phyloP scores from a whole-genome alignment of 2,329 filamentous ascomycete genomes.

The Exophiala sideris region DNA sequence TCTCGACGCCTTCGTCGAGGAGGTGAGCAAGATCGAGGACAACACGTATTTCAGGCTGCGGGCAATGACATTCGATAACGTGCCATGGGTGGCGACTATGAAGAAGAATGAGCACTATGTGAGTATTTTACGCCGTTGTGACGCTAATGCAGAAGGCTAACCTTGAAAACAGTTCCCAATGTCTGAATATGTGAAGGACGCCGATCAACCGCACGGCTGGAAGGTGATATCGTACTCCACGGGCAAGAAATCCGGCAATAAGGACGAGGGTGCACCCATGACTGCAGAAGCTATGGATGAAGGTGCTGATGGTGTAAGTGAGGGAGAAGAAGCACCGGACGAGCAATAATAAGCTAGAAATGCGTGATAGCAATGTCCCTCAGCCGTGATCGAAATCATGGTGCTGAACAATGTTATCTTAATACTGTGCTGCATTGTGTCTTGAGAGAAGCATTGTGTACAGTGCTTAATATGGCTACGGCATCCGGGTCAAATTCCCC shows the following conservation, averaged over 20 bases:
- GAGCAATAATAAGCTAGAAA: no score
- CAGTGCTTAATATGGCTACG: no score
- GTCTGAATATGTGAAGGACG: constrained; percentile 62
- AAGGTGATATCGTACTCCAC: constrained; percentile 55
- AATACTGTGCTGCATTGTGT: no score
- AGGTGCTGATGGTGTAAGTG: constrained; percentile 35
- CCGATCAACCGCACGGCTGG: constrained; percentile 53
- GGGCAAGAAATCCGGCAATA: constrained; percentile 36
- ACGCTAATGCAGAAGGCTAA: constrained; percentile 13
- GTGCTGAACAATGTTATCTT: no score
- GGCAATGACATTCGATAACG: constrained; percentile 97
- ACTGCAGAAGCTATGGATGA: constrained; percentile 49
- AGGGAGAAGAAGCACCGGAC: constrained; percentile 25
- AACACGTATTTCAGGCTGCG: constrained; percentile 98
- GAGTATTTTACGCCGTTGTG: constrained; percentile 27
- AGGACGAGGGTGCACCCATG: constrained; percentile 40
- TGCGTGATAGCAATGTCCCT: no score
- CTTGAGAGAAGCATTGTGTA: no score
- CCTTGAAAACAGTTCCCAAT: constrained; percentile 54
- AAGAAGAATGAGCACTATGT: constrained; percentile 99
- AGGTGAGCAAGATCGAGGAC: constrained; percentile 83
- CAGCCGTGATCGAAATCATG: no score
- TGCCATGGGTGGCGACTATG: constrained; percentile 99
- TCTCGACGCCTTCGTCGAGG: constrained; percentile 72
- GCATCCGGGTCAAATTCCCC: no score